Percentiles rank a stretch among this genome's conserved stretches.
Evolutionary conservation across 2,329 filamentous ascomycete genomes (phyloP).

Genomic region (Fusarium xyrophilum): DNA sequence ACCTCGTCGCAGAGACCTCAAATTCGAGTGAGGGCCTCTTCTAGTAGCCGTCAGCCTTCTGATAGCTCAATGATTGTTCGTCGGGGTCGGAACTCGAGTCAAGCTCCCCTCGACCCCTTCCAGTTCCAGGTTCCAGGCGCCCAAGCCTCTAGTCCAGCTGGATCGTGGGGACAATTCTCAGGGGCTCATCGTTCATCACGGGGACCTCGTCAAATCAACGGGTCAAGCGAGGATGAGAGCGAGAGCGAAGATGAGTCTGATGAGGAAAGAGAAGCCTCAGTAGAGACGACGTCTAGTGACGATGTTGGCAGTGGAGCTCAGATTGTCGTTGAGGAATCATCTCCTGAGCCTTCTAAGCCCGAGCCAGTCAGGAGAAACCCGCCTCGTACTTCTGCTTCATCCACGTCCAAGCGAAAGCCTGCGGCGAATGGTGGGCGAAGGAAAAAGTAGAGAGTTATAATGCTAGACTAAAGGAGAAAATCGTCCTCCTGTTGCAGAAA

Average conservation of each 20-base stretch:
- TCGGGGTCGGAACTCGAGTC: slow-evolving; percentile 44
- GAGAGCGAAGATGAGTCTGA: slow-evolving; percentile 42
- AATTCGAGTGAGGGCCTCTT: slow-evolving; percentile 45
- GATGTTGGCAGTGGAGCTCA: slow-evolving; percentile 48
- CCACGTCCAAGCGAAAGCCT: slow-evolving; percentile 52
- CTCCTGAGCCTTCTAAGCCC: slow-evolving; percentile 40
- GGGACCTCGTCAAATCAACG: slow-evolving; percentile 41
- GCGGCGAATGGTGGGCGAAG: slow-evolving; percentile 44
- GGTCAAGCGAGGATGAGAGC: slow-evolving; percentile 48
- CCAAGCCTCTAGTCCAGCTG: slow-evolving; percentile 46
- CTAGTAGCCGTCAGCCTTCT: slow-evolving; percentile 52
- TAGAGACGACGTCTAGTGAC: slow-evolving; percentile 48
- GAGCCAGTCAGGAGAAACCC: slow-evolving; percentile 48
- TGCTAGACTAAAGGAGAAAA: slow-evolving; percentile 14
- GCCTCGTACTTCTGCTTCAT: slow-evolving; percentile 39
- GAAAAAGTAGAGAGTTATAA: slow-evolving; percentile 43
- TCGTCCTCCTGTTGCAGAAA: slow-evolving; percentile 5
- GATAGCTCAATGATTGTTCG: slow-evolving; percentile 49
- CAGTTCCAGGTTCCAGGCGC: slow-evolving; percentile 59
- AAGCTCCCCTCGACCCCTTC: slow-evolving; percentile 55
- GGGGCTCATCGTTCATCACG: slow-evolving; percentile 43
- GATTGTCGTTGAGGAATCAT: slow-evolving; percentile 46
- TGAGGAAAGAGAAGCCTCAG: slow-evolving; percentile 41
- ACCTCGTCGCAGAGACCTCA: slow-evolving; percentile 49
- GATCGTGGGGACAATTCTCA: slow-evolving; percentile 48